Percentiles rank a stretch among this genome's conserved stretches.
These are phyloP conservation scores for Sarocladium strictum DNA, from an alignment of 2,329 filamentous ascomycete species.

Conservation along the genomic window DNA sequence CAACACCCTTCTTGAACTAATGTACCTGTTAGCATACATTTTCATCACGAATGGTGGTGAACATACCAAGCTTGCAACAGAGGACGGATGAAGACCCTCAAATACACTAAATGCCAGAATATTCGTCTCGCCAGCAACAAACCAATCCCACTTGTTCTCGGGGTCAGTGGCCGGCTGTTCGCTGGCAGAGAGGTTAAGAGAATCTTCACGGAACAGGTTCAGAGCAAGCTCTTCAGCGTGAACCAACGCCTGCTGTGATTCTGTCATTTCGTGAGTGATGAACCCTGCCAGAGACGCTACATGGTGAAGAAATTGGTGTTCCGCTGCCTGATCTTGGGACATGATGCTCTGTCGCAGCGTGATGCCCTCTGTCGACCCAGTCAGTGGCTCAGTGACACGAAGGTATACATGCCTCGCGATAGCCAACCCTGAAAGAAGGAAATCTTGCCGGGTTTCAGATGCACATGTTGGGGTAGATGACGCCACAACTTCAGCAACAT, in stretches of 20 bases:
- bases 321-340: conserved; percentile 19
- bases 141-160: conserved; percentile 24
- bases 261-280: conserved; percentile 29
- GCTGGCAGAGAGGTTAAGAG: conserved; percentile 13
- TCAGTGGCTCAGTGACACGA: conserved; percentile 27
- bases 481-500: not conserved
- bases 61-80: conserved; percentile 29
- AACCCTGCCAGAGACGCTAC: conserved; percentile 31
- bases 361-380: conserved; percentile 15
- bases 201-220: conserved; percentile 30
- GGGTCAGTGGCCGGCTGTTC: conserved; percentile 12
- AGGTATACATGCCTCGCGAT: conserved; percentile 35
- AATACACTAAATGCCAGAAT: conserved; percentile 33
- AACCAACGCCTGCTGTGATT: conserved; percentile 28
- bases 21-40: not conserved
- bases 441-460: conserved; percentile 28
- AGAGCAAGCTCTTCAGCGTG: conserved; percentile 27
- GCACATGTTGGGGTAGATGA: not conserved
- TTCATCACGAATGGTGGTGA: not conserved
- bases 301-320: conserved; percentile 29
- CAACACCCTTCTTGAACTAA: conserved; percentile 31
- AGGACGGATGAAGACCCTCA: conserved; percentile 27
- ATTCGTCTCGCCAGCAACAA: conserved; percentile 24
- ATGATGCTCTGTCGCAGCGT: conserved; percentile 27
- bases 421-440: conserved; percentile 32